A percentile compares a stretch with the other conserved stretches of the same genome.
Evolutionary conservation across 257 asterid species (phyloP).

Genomic region (Primulina eburnea): DNA sequence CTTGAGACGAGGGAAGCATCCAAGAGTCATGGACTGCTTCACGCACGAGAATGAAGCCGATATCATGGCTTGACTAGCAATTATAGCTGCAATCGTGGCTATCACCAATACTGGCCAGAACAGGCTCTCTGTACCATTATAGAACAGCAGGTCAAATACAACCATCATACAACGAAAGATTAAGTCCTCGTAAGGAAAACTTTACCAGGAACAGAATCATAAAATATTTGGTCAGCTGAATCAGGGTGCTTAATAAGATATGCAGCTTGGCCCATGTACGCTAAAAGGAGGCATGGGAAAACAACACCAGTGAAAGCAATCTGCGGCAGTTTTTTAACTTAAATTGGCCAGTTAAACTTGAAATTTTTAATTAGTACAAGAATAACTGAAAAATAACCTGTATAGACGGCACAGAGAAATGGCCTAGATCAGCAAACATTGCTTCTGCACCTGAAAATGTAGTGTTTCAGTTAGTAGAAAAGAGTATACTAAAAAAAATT

Average conservation of each 20-base stretch:
- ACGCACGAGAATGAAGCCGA: slow-evolving; percentile 95
- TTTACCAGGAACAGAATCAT: slow-evolving; percentile 87
- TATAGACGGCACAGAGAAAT: slow-evolving; percentile 84
- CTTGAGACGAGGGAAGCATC: slow-evolving; percentile 95
- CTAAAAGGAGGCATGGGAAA: slow-evolving; percentile 90
- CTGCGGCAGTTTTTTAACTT: slow-evolving; percentile 35
- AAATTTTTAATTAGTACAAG: not conserved
- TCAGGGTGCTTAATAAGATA: slow-evolving; percentile 68
- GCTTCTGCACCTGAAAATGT: slow-evolving; percentile 88
- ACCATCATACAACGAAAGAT: not conserved
- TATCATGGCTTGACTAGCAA: slow-evolving; percentile 99
- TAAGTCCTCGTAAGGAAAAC: not conserved
- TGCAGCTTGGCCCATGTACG: slow-evolving; percentile 98
- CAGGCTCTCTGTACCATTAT: slow-evolving; percentile 47
- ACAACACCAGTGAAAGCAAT: slow-evolving; percentile 83
- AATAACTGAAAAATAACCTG: slow-evolving; percentile 49
- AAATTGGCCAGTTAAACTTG: not conserved
- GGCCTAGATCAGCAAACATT: slow-evolving; percentile 98
- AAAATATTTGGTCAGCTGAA: slow-evolving; percentile 57
- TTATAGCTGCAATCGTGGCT: slow-evolving; percentile 89
- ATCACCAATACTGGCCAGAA: slow-evolving; percentile 89
- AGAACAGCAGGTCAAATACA: slow-evolving; percentile 25
- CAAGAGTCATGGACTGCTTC: slow-evolving; percentile 95
- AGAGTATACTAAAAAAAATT: not conserved
- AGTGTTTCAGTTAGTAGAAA: not conserved